Base-by-base conservation (phyloP, 495 filamentous ascomycete genomes). In the Cudoniella acicularis region DNA sequence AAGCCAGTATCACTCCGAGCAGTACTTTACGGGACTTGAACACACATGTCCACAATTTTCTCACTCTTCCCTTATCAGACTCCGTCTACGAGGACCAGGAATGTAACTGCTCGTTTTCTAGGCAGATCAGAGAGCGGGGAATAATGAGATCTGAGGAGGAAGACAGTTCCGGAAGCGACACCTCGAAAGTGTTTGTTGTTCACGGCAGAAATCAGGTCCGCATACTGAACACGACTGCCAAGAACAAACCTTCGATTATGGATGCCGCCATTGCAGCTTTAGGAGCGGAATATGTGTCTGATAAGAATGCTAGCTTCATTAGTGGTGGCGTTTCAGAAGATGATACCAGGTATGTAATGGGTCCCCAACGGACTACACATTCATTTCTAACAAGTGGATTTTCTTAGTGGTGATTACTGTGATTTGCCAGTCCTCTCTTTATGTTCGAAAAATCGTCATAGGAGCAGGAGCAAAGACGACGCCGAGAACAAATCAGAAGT, bases 21-120 rank as follows among this genome's bases (percentile, higher is more conserved):
- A 52, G 27, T 21, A 62, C 58, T 20, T 52, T 64, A 25, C 58
- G 52, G 2, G 58, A 64, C 24, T 30, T 64, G 10, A 60, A 61
- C 20, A 21, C 26, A 11, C 24, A 21, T 18, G 56, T 61, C 18
- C 30, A 47, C 26, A 42, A 49, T 10, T 54, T 55, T 40, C 59
- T 64, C 55, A 26, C 50, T 16, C 16, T 57, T 4, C 24, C 27
- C 20, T 45, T 45, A 3, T 26, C 21, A 11, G 27, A 21, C 42
- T 8, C 27, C 23, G 16, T 22, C n/a, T 36, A 62, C 10, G 11
- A 20, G 2, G 18, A 41, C 20, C 22, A 49, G 11, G 63, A 65
- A 36, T 69, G 67, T 57, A 71, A 71, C 51, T 71, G 69, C 52
- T 52, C 57, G 27, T 62, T 68, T 27, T 65, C 69, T 9, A 52